Evolutionary conservation across 495 filamentous ascomycete species (phyloP).

Genomic region (Delitschia confertaspora): DNA sequence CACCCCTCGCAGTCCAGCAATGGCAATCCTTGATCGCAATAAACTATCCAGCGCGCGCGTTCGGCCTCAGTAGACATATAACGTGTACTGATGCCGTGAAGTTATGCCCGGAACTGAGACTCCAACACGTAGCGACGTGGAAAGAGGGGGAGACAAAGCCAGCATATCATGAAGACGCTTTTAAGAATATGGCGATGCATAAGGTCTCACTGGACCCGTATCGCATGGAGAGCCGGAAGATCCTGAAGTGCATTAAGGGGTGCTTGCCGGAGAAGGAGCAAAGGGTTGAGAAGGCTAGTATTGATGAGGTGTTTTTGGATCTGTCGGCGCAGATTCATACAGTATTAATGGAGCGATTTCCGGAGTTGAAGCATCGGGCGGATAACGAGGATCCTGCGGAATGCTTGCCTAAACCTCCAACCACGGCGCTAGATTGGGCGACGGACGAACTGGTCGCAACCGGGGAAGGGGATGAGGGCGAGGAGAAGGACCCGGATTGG

Average conservation of each 20-base stretch:
- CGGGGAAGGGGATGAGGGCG: conserved; percentile 58
- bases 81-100: conserved; percentile 77
- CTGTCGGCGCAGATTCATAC: conserved; percentile 72
- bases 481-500: conserved; percentile 85
- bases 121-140: conserved; percentile 94
- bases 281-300: conserved; percentile 80
- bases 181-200: conserved; percentile 65
- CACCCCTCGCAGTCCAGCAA: conserved; percentile 88
- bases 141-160: conserved; percentile 82
- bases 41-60: conserved; percentile 83
- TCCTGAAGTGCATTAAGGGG: conserved; percentile 73
- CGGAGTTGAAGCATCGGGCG: conserved; percentile 55
- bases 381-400: conserved; percentile 65
- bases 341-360: conserved; percentile 67
- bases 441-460: conserved; percentile 70
- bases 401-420: conserved; percentile 62
- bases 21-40: conserved; percentile 85
- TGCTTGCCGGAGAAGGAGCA: conserved; percentile 54
- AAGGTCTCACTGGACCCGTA: conserved; percentile 95
- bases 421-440: conserved; percentile 71
- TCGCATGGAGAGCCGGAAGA: conserved; percentile 71
- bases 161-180: conserved; percentile 80
- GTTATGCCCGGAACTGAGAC: conserved; percentile 70
- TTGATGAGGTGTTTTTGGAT: conserved; percentile 90
- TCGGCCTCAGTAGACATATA: conserved; percentile 66